A percentile compares a stretch with the other conserved stretches of the same genome.
Evolutionary conservation across 139 green algal species (phyloP).

Genomic region (Medakamo hakoo): DNA sequence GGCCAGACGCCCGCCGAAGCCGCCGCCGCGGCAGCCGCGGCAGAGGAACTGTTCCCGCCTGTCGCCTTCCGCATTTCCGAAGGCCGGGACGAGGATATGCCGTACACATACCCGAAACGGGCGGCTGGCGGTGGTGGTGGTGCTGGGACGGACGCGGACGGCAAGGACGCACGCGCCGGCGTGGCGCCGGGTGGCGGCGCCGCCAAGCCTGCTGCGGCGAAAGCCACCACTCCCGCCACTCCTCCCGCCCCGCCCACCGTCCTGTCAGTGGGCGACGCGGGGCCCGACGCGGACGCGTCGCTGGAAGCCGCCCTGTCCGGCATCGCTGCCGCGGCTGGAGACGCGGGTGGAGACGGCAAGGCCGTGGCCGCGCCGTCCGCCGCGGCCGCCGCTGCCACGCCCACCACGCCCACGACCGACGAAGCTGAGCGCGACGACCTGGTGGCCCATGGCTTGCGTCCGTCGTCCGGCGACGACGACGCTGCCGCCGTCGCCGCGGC

Average conservation of each 20-base stretch:
- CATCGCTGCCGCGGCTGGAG: neutral
- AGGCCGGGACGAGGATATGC: conserved; percentile 13
- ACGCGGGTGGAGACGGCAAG: neutral
- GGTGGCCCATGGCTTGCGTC: neutral
- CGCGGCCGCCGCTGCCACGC: too few relatives aligned
- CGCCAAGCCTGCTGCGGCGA: too few relatives aligned
- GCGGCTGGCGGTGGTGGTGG: neutral
- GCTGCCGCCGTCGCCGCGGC: too few relatives aligned
- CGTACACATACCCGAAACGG: conserved; percentile 2
- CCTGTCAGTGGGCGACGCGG: neutral
- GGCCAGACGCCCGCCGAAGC: neutral
- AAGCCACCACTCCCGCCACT: neutral
- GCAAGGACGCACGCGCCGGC: too few relatives aligned
- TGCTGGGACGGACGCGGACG: too few relatives aligned
- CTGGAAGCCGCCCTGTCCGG: neutral
- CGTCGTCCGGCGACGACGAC: too few relatives aligned
- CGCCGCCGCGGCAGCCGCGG: neutral
- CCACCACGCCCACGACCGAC: neutral
- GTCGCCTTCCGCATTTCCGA: conserved; percentile 11
- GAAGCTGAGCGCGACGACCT: neutral
- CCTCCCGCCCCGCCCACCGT: too few relatives aligned
- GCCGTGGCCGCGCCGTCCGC: neutral
- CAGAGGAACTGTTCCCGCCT: conserved; percentile 2
- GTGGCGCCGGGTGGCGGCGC: too few relatives aligned
- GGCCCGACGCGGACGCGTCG: too few relatives aligned